Percentiles rank a stretch among this genome's conserved stretches.
Evolutionary conservation across 805 yeast species (phyloP).

Genomic region (Diddensiella transvaalensis): DNA sequence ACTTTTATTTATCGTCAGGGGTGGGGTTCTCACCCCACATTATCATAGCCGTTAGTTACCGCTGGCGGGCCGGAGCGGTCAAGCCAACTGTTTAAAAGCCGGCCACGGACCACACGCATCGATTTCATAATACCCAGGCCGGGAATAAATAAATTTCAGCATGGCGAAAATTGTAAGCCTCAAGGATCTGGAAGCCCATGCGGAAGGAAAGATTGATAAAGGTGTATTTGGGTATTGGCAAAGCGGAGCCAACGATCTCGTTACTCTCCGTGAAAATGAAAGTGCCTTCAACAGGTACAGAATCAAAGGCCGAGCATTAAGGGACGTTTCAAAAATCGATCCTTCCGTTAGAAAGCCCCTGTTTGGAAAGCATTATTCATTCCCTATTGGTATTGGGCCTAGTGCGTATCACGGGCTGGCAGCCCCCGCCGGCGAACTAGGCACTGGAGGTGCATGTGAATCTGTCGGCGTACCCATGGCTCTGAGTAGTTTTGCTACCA

Average conservation of each 20-base stretch:
- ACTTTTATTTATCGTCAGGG: not conserved
- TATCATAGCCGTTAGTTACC: not conserved
- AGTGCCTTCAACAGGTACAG: slow-evolving; percentile 26
- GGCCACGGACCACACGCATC: too few species aligned
- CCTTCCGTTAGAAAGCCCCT: slow-evolving; percentile 20
- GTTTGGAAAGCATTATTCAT: slow-evolving; percentile 26
- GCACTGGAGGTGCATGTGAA: slow-evolving; percentile 32
- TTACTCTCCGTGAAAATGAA: slow-evolving; percentile 29
- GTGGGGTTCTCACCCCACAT: not conserved
- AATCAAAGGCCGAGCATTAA: slow-evolving; percentile 30
- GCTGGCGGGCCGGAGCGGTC: not conserved
- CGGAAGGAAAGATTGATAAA: slow-evolving; percentile 19
- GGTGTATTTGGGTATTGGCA: slow-evolving; percentile 29
- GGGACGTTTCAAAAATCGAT: slow-evolving; percentile 29
- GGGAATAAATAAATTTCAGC: too few species aligned
- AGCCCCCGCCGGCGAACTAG: slow-evolving; percentile 31
- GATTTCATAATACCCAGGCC: too few species aligned
- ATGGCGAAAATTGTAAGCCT: slow-evolving; percentile 12
- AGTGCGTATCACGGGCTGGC: slow-evolving; percentile 34
- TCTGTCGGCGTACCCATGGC: slow-evolving; percentile 29
- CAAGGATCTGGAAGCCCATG: slow-evolving; percentile 17
- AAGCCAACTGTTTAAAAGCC: not conserved
- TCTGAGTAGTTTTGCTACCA: slow-evolving; percentile 28
- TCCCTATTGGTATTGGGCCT: slow-evolving; percentile 36
- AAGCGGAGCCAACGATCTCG: slow-evolving; percentile 30